Evolutionary conservation across 441 rosid species (phyloP), one percentile per base, ranked within the genome.

Genomic region (Daphne laureola): DNA sequence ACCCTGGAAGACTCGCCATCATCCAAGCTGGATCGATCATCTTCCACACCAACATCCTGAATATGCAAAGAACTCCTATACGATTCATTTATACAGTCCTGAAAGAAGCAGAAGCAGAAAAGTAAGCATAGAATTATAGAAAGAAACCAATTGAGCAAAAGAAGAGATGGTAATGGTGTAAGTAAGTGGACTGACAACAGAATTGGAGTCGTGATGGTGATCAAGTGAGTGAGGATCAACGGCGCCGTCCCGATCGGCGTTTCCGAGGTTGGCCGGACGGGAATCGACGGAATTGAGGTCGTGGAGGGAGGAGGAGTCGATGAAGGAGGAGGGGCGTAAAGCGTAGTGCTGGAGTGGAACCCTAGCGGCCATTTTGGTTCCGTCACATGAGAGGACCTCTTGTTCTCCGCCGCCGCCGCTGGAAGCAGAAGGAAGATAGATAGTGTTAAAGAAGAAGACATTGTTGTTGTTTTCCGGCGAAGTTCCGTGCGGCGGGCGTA

Each of bases 1-100:
- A 63, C 52, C 59, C 81, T 74, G 46, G 85, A 68, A 54, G 78
- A 57, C 8, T 66, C 82, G 44, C 58, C 57, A 61, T 84, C 78
- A 48, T 87, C 91, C 50, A 83, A 70, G 75, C 71, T 69, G 46
- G 89, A 62, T 27, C 77, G 78, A 53, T 75, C 95, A 46, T 81
- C 91, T 55, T 82, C 95, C 52, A 72, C 79, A 62, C 72, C 84
- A 25, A 80, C 87, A 61, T 57, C 69, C 49, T 78, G 84, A 47
- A 88, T 78, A 6, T 78, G 83, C 56, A 92, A 65, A 38, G 96
- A 61, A 74, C 61, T 72, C 65, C 82, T 68, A 59, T 76, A 91
- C 11, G 93, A 80, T 63, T 83, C 89, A 17, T 82, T 90, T 67
- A 91, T 63, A 70, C 93, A 82, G 7, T 84, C 90, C 95, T 84